Percentiles rank a stretch among this genome's conserved stretches.
phyloP scores from a whole-genome alignment of 331 rosid species.

The Malus hybrid region DNA sequence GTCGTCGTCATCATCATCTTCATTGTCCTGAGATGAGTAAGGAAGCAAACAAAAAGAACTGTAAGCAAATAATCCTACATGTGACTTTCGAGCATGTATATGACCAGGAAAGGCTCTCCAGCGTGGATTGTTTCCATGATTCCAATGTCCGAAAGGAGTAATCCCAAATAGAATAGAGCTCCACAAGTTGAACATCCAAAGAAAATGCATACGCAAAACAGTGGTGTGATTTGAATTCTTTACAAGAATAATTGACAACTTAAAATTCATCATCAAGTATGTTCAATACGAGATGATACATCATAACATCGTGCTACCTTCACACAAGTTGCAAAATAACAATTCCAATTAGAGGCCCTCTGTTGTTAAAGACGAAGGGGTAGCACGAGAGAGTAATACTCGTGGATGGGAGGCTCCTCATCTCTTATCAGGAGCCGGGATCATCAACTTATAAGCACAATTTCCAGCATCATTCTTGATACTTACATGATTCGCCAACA shows the following conservation, averaged over 20 bases:
- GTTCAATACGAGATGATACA: not conserved
- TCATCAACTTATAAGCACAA: not conserved
- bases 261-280: not conserved
- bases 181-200: not conserved
- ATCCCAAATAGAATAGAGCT: not conserved
- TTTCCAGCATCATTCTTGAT: not conserved
- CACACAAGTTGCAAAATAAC: not conserved
- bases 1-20: slow-evolving; percentile 7
- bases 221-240: not conserved
- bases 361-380: not conserved
- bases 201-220: not conserved
- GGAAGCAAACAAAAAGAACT: not conserved
- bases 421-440: not conserved
- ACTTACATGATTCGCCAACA: not conserved
- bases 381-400: not conserved
- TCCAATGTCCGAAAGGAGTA: not conserved
- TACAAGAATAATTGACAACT: not conserved
- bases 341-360: not conserved
- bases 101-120: not conserved
- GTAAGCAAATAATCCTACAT: not conserved
- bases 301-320: not conserved
- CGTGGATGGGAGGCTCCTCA: not conserved
- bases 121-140: not conserved
- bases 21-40: slow-evolving; percentile 19
- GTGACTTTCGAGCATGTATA: not conserved